Conservation (phyloP, 2,329 filamentous ascomycete genomes). For the Seiridium cupressi region DNA sequence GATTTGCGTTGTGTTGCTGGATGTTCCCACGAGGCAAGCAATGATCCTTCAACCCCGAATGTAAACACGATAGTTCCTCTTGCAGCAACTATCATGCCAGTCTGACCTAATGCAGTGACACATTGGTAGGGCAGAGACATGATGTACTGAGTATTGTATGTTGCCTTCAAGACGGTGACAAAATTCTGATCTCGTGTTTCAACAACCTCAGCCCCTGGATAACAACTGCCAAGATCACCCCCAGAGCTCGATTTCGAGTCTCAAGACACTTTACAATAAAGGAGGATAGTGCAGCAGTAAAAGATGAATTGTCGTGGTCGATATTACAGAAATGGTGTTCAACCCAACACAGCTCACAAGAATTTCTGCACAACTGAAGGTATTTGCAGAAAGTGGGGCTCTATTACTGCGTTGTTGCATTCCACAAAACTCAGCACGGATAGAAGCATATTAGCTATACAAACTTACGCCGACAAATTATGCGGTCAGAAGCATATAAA, state of each 20-base stretch:
- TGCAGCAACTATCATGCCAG: constrained; percentile 8
- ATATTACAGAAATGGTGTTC: background rate
- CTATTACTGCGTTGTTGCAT: background rate
- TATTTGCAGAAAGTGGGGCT: background rate
- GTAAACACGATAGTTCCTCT: constrained; percentile 11
- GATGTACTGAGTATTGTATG: background rate
- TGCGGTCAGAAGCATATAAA: too few species aligned
- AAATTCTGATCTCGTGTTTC: background rate
- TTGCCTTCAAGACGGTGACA: background rate
- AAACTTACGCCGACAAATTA: too few species aligned
- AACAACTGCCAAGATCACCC: too few species aligned
- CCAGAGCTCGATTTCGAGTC: too few species aligned
- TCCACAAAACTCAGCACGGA: background rate
- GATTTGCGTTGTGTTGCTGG: background rate
- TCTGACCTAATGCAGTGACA: constrained; percentile 5
- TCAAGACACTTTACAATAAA: too few species aligned
- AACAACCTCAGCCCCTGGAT: too few species aligned
- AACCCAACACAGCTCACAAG: background rate
- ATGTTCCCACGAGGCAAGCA: constrained; percentile 8
- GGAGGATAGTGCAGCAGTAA: background rate
- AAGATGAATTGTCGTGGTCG: background rate
- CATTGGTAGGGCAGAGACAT: constrained; percentile 11
- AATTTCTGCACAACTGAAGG: background rate
- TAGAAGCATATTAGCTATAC: background rate
- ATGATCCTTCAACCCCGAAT: constrained; percentile 8